Evolutionary conservation across 306 rosid species (phyloP).

Genomic region (Lathyrus tuberosus): DNA sequence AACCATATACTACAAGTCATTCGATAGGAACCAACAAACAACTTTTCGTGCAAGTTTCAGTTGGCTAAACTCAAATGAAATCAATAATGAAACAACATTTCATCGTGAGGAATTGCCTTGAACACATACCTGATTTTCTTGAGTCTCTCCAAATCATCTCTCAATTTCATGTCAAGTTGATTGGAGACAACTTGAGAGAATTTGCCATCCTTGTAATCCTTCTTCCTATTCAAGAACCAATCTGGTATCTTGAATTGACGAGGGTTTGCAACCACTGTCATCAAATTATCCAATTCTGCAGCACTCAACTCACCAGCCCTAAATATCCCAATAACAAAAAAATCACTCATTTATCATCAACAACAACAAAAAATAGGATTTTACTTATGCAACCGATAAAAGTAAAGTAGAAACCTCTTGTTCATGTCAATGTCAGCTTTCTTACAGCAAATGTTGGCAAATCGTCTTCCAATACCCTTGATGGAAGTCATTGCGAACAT

Average conservation of each 20-base stretch:
- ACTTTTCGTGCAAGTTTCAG: background rate
- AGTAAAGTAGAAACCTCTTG: conserved; percentile 42
- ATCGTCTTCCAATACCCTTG: conserved; percentile 58
- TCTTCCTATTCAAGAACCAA: conserved; percentile 61
- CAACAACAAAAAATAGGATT: background rate
- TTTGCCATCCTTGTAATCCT: conserved; percentile 63
- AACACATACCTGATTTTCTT: conserved; percentile 53
- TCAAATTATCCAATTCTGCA: conserved; percentile 56
- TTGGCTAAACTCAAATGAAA: background rate
- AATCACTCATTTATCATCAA: background rate
- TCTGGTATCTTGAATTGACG: conserved; percentile 58
- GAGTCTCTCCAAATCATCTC: conserved; percentile 61
- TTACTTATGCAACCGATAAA: background rate
- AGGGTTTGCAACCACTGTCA: conserved; percentile 57
- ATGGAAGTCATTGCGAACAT: conserved; percentile 60
- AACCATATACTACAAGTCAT: background rate
- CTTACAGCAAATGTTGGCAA: conserved; percentile 54
- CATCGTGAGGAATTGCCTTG: background rate
- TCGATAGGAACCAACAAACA: background rate
- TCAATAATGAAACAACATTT: background rate
- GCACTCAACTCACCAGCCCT: conserved; percentile 63
- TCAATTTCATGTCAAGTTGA: conserved; percentile 54
- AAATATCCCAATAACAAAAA: background rate
- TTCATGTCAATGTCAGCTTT: conserved; percentile 62
- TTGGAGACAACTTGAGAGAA: conserved; percentile 58